Base-by-base conservation (phyloP, 2,329 filamentous ascomycete genomes). In the Neurospora sp. region DNA sequence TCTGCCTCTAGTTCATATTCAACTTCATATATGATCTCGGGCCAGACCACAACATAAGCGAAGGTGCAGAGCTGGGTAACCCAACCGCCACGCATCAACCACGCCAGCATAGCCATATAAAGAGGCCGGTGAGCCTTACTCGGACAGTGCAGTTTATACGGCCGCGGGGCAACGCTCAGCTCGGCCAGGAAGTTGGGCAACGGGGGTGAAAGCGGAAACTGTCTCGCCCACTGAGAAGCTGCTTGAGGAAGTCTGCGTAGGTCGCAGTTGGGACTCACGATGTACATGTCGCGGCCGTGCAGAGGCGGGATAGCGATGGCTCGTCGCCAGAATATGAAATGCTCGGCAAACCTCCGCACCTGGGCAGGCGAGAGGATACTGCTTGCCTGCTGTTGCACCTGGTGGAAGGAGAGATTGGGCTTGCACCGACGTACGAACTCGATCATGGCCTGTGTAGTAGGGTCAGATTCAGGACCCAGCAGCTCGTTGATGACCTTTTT, bases 261-360 rank as follows among this genome's bases (percentile, higher is more conserved):
- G 75, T 97, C 91, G 72, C 93, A 93, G 78, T 97, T 96, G 0
- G 95, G 94, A 1, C 92, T 96, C 37, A 97, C 88, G 40, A 98
- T 91, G 79, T 98, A 99, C 11, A 90, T 91, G 78, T 98, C 94
- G 66, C 94, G 87, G 62, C 92, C 91, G 77, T 97, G 93, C 6
- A 99, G 86, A 0, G 96, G 96, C 4, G 93, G 92, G 52, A 98
- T 95, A 17, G 95, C 91, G 71, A 96, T 92, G 66, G 95, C 96
- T 70, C 94, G 91, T 33, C 96, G 90, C 94, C 95, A 98, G 81
- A 96, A 97, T 72, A 98, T 93, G 72, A 99, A 90, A 81, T 98
- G 96, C 70, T 92, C 91, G 10, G 94, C 93, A 72, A 97, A 92
- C 74, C 92, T 90, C 73, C 95, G 91, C 72, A 98, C 91, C 74